phyloP scores from a whole-genome alignment of 768 basidiomycete genomes.

The Peribolospora kevripleyi region DNA sequence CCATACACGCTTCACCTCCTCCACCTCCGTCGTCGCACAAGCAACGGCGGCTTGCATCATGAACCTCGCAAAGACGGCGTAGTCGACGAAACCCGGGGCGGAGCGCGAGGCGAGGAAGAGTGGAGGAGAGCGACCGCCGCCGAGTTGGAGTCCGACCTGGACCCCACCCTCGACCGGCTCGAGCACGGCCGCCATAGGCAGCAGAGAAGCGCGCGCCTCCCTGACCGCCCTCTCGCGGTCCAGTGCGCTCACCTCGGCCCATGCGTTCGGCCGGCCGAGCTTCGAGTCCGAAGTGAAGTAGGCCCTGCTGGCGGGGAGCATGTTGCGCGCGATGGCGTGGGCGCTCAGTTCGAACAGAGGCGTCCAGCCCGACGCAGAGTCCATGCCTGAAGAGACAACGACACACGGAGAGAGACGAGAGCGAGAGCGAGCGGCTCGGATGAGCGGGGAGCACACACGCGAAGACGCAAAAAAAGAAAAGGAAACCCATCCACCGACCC shows the following conservation, averaged over 20 bases:
- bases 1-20: too few relatives aligned
- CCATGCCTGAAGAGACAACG: neutral
- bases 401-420: too few relatives aligned
- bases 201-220: neutral
- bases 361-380: neutral
- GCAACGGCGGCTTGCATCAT: neutral
- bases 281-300: neutral
- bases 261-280: neutral
- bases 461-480: too few relatives aligned
- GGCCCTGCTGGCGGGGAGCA: neutral
- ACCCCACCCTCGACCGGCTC: neutral
- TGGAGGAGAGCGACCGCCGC: neutral
- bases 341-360: constrained; percentile 1
- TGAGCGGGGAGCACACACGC: neutral
- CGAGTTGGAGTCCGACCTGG: constrained; percentile 1
- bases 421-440: too few relatives aligned
- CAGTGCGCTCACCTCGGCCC: neutral
- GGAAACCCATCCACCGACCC: neutral
- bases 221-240: neutral
- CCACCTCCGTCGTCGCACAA: too few relatives aligned
- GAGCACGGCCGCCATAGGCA: neutral
- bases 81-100: constrained; percentile 4
- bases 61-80: constrained; percentile 1
- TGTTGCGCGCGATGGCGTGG: neutral
- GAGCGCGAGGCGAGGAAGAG: neutral